These are phyloP conservation scores for Fusarium sp. DNA, from an alignment of 2,329 filamentous ascomycete species.

Conservation along the genomic window DNA sequence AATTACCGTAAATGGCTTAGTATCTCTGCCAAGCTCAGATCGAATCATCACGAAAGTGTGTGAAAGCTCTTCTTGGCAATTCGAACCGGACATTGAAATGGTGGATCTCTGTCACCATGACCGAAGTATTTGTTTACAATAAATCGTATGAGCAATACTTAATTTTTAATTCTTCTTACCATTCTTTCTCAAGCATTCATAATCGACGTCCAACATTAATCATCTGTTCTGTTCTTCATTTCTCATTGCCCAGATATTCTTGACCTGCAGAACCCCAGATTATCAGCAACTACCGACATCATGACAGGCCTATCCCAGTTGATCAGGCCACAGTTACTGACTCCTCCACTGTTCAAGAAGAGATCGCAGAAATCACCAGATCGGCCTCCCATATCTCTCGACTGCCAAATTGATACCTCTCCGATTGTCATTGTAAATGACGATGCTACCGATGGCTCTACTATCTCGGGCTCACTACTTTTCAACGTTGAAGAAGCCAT, in stretches of 20 bases:
- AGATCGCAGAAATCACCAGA: not conserved
- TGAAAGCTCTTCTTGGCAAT: slow-evolving; percentile 8
- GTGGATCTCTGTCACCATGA: not conserved
- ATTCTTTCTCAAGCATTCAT: not conserved
- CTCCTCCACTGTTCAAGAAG: not conserved
- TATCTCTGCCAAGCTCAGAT: not conserved
- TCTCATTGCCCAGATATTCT: not conserved
- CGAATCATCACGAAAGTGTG: not conserved
- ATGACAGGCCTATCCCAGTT: slow-evolving; percentile 16
- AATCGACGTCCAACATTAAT: fast-evolving
- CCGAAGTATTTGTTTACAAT: not conserved
- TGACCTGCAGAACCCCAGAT: not conserved
- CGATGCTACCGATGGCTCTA: not conserved
- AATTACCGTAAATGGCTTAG: not conserved
- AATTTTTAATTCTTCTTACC: not conserved
- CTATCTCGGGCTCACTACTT: slow-evolving; percentile 4
- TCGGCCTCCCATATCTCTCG: not conserved
- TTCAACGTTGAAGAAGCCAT: not conserved
- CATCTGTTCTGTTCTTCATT: not conserved
- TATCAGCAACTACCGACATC: not conserved
- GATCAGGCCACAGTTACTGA: slow-evolving; percentile 7
- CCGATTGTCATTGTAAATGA: slow-evolving; percentile 11
- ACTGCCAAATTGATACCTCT: slow-evolving; percentile 11
- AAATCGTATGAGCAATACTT: not conserved
- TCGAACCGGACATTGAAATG: not conserved